Evolutionary conservation across 768 basidiomycete genomes (phyloP).

Genomic region (Chalciporus chontae): DNA sequence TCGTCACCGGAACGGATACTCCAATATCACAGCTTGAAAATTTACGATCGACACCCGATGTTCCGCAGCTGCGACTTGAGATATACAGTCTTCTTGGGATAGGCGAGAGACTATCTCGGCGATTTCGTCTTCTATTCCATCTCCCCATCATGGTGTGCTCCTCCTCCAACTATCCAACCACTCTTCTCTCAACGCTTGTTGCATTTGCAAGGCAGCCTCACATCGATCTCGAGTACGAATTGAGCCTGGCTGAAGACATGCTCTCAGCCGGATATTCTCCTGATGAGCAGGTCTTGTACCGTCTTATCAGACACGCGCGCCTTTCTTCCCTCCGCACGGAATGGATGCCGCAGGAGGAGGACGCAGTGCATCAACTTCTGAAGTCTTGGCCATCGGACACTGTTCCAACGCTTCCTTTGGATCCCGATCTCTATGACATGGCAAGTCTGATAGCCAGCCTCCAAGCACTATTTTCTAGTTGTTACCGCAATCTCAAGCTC

Average conservation of each 20-base stretch:
- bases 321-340: too few relatives aligned
- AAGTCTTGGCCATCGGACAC: slow-evolving; percentile 10
- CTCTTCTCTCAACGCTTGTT: slow-evolving; percentile 27
- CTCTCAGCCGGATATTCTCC: slow-evolving; percentile 12
- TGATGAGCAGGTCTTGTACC: background rate
- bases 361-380: slow-evolving; percentile 1
- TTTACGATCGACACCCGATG: too few relatives aligned
- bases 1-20: too few relatives aligned
- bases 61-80: background rate
- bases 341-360: too few relatives aligned
- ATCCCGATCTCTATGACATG: background rate
- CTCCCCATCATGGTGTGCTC: slow-evolving; percentile 18
- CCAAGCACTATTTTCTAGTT: slow-evolving; percentile 9
- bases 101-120: background rate
- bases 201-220: slow-evolving; percentile 20
- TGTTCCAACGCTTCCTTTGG: background rate
- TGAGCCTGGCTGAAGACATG: slow-evolving; percentile 1
- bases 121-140: background rate
- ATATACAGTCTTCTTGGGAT: background rate
- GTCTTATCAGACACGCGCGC: background rate
- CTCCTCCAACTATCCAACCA: slow-evolving; percentile 3
- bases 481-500: slow-evolving; percentile 6
- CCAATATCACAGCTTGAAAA: too few relatives aligned
- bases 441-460: background rate
- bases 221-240: background rate